Evolutionary conservation across 306 rosid species (phyloP).

Genomic region (Gleditsia sinensis): DNA sequence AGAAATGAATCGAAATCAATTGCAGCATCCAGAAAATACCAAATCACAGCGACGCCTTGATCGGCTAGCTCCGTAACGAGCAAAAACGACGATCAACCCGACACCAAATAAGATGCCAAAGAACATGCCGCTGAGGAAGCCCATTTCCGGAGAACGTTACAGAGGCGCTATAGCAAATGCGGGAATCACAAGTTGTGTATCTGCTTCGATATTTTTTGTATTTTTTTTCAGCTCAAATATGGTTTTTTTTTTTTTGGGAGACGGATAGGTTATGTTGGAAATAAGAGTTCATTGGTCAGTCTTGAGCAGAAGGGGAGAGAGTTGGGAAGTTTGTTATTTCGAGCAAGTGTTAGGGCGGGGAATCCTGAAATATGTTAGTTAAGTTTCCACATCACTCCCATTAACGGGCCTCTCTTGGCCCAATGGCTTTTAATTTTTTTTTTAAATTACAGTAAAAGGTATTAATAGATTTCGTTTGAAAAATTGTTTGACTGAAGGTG

Average conservation of each 20-base stretch:
- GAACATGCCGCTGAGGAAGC: slow-evolving; percentile 63
- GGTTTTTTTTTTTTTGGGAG: slow-evolving; percentile 27
- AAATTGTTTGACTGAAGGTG: no score
- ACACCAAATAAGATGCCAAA: slow-evolving; percentile 71
- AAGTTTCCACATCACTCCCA: neutral
- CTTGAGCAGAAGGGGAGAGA: neutral
- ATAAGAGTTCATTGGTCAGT: slow-evolving; percentile 29
- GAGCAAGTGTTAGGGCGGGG: slow-evolving; percentile 27
- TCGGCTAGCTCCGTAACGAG: slow-evolving; percentile 59
- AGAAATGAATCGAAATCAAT: slow-evolving; percentile 4
- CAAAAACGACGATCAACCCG: slow-evolving; percentile 58
- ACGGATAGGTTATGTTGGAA: slow-evolving; percentile 30
- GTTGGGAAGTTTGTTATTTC: slow-evolving; percentile 14
- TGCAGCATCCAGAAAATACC: slow-evolving; percentile 40
- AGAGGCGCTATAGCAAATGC: neutral
- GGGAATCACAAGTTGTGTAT: slow-evolving; percentile 10
- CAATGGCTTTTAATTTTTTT: no score
- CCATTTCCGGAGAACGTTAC: slow-evolving; percentile 43
- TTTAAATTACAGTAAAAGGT: no score
- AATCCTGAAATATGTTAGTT: slow-evolving; percentile 26
- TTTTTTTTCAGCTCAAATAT: slow-evolving; percentile 32
- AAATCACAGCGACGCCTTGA: slow-evolving; percentile 72
- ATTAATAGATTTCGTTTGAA: no score
- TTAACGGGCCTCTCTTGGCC: neutral
- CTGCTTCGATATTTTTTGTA: neutral